Base-by-base conservation (phyloP, 345 rosid genomes). In the Crucihimalaya himalaica region DNA sequence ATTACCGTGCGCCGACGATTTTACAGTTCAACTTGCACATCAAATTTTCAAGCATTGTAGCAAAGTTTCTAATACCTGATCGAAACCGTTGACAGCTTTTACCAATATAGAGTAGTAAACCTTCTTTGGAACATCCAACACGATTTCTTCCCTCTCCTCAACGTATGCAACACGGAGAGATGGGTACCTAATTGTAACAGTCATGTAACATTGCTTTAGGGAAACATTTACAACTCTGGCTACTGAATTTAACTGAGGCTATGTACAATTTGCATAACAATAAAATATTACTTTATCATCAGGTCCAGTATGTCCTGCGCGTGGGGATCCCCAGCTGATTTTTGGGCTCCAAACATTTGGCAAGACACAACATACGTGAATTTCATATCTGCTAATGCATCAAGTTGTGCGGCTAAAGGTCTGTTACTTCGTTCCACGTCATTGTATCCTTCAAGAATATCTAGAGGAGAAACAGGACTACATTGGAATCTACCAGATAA, bases 121-220 rank as follows among this genome's bases (percentile, higher is more conserved):
- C 78, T 86, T 93, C 55, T 16, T 58, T 23, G 79, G 81, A 66
- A 63, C 62, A 52, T 80, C 67, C 23, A 20, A 79, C 71, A 66
- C 80, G 18, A 86, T 81, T 77, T 83, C 96, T 79, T 94, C 97
- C 84, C 89, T 91, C 88, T 91, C 98, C 80, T 91, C 96, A 56
- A 91, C 88, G 77, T 94, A 91, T 74, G 98, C 97, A 73, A 94
- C 90, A 60, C 97, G 98, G 7, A 94, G 83, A 62, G 97, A 83
- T 51, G 98, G 86, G 67, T 91, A 84, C 88, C 98, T 94, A 79
- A 78, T 72, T 21, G 56, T 50, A 80, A 66, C 20, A 79, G 37
- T 71, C 40, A 47, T 40, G 70, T 66, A 51, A 28, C 1, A 13
- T 5, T 18, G 63, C 63, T 56, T 77, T 78, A 61, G 46, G 31